phyloP scores from a whole-genome alignment of 139 green algal genomes.

The Coccomyxa sp. region DNA sequence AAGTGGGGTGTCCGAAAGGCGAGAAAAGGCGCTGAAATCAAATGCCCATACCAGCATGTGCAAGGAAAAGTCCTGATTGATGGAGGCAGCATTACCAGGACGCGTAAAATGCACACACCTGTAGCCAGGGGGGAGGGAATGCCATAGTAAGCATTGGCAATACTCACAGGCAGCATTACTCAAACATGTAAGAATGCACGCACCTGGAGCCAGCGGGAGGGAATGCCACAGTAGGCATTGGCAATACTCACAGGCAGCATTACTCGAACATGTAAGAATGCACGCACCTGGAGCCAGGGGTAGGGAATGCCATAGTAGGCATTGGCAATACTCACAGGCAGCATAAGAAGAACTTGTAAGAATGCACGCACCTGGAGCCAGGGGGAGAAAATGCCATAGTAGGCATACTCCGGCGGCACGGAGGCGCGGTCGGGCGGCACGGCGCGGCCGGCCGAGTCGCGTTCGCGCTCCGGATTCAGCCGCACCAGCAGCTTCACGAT shows the following conservation, averaged over 20 bases:
- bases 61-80: too few species aligned
- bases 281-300: constrained; percentile 98
- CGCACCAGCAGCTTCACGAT: constrained; percentile 83
- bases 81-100: too few species aligned
- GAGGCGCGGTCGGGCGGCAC: neutral
- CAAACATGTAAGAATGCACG: too few species aligned
- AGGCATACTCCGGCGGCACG: constrained; percentile 90
- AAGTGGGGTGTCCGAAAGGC: too few species aligned
- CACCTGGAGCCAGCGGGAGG: constrained; percentile 95
- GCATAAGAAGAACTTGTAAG: too few species aligned
- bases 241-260: too few species aligned
- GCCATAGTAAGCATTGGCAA: constrained; percentile 98
- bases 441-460: neutral
- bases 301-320: constrained; percentile 97
- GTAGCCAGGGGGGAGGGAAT: constrained; percentile 96
- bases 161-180: too few species aligned
- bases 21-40: too few species aligned
- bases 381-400: constrained; percentile 97
- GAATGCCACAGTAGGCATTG: constrained; percentile 98
- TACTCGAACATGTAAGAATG: too few species aligned
- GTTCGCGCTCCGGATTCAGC: constrained; percentile 56
- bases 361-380: constrained; percentile 81
- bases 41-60: too few species aligned
- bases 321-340: constrained; percentile 23
- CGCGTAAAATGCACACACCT: too few species aligned